Conservation (phyloP, 2,329 filamentous ascomycete genomes). For the Colletotrichum tropicale region DNA sequence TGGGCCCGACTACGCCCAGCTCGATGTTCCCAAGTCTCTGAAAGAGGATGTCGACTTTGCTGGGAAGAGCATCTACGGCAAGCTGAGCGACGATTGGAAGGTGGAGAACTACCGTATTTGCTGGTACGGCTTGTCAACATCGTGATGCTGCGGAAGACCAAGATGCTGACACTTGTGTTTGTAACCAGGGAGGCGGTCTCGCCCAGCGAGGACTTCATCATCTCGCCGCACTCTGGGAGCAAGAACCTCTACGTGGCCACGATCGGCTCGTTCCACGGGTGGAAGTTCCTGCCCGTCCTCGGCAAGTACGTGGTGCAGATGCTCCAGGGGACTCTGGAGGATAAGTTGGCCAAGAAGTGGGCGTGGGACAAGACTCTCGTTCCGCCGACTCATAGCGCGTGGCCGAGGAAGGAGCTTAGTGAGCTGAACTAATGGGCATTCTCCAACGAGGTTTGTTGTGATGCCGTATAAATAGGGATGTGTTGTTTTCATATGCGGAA, state of each 20-base stretch:
- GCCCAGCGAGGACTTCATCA: constrained; percentile 4
- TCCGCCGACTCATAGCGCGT: background rate
- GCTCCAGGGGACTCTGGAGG: background rate
- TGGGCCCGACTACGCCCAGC: constrained; percentile 55
- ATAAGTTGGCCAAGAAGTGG: background rate
- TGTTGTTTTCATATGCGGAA: too few relatives aligned
- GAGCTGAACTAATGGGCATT: background rate
- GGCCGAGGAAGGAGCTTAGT: background rate
- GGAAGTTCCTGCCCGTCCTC: background rate
- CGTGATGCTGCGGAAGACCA: fast-evolving
- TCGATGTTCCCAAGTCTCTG: constrained; percentile 51
- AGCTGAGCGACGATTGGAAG: constrained; percentile 52
- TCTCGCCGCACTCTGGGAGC: background rate
- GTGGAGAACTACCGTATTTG: constrained; percentile 61
- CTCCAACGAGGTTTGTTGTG: fast-evolving
- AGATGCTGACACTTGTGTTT: background rate
- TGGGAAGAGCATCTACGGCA: constrained; percentile 56
- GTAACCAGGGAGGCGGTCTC: constrained; percentile 17
- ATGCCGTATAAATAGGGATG: fast-evolving
- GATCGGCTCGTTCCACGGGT: background rate
- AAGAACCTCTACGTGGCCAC: background rate
- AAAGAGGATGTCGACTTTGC: constrained; percentile 56
- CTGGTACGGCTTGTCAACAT: constrained; percentile 41
- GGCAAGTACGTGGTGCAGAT: background rate
- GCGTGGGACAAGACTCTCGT: background rate